Percentiles rank a stretch among this genome's conserved stretches.
These are phyloP conservation scores for Citrus sinensis DNA, from an alignment of 345 rosid species.

Conservation along the genomic window DNA sequence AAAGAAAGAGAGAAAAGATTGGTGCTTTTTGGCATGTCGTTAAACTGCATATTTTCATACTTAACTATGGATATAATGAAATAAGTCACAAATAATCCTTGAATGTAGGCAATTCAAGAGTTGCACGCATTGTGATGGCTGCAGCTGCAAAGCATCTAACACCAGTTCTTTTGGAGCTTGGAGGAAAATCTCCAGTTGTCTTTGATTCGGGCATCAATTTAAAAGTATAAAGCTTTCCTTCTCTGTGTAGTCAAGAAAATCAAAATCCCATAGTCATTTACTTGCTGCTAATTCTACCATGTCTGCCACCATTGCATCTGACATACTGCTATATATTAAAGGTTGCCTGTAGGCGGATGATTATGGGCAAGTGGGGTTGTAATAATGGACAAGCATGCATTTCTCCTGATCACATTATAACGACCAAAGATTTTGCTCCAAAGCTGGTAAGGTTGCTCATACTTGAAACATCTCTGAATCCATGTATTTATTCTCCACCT, in stretches of 20 bases:
- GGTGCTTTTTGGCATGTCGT: slow-evolving; percentile 8
- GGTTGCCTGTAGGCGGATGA: slow-evolving; percentile 78
- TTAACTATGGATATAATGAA: neutral
- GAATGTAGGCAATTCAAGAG: slow-evolving; percentile 63
- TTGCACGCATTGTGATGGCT: slow-evolving; percentile 80
- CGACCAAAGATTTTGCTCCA: slow-evolving; percentile 65
- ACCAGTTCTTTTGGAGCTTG: slow-evolving; percentile 89
- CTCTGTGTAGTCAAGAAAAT: neutral
- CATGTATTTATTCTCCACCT: slow-evolving; percentile 1
- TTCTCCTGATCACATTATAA: slow-evolving; percentile 80
- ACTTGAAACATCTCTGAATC: slow-evolving; percentile 1
- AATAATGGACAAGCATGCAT: slow-evolving; percentile 94
- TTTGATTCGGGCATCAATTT: slow-evolving; percentile 70
- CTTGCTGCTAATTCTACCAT: neutral
- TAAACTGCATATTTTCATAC: neutral
- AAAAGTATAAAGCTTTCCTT: slow-evolving; percentile 37
- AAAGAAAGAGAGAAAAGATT: neutral
- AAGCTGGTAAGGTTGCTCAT: slow-evolving; percentile 58
- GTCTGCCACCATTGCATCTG: slow-evolving; percentile 1
- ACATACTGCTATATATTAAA: slow-evolving; percentile 24
- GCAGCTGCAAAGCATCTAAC: slow-evolving; percentile 98
- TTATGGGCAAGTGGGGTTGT: slow-evolving; percentile 86
- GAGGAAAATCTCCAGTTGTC: slow-evolving; percentile 89
- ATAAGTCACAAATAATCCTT: slow-evolving; percentile 1
- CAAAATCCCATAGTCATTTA: neutral